These are phyloP conservation scores for Tricholoma sp. DNA, from an alignment of 768 basidiomycete species.

Conservation along the genomic window DNA sequence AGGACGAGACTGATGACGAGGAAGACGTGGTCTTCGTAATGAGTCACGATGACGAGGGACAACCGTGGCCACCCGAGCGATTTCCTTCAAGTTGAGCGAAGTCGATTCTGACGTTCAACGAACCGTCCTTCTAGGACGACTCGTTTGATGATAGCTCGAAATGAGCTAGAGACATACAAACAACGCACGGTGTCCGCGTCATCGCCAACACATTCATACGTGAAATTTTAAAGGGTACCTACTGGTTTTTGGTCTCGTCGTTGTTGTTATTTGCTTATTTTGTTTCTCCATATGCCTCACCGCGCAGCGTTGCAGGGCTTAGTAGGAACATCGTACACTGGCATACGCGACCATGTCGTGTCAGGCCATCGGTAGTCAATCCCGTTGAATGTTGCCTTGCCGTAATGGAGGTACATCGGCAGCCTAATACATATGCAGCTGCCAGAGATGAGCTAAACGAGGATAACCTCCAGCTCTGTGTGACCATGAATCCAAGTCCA, in stretches of 20 bases:
- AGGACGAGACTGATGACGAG: conserved; percentile 58
- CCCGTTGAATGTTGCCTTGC: background rate
- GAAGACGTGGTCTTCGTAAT: conserved; percentile 76
- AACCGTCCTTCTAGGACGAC: conserved; percentile 5
- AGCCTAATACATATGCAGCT: no score
- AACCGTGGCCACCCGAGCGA: conserved; percentile 25
- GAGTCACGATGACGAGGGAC: conserved; percentile 29
- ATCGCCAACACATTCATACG: background rate
- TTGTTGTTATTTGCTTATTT: background rate
- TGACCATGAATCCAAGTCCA: no score
- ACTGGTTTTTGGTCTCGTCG: background rate
- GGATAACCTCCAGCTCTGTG: background rate
- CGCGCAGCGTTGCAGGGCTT: background rate
- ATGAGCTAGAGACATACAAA: background rate
- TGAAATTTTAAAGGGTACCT: background rate
- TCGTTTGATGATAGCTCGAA: background rate
- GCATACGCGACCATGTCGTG: background rate
- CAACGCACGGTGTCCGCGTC: background rate
- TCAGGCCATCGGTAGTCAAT: background rate
- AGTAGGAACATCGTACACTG: background rate
- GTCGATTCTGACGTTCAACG: conserved; percentile 6
- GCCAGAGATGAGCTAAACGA: background rate
- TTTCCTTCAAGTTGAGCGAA: conserved; percentile 12
- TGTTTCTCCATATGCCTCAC: background rate
- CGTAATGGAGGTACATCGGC: background rate